Percentiles rank a stretch among this genome's conserved stretches.
Conservation (phyloP, 192 early-diverging fungal species). For the Entomortierella lignicola region DNA sequence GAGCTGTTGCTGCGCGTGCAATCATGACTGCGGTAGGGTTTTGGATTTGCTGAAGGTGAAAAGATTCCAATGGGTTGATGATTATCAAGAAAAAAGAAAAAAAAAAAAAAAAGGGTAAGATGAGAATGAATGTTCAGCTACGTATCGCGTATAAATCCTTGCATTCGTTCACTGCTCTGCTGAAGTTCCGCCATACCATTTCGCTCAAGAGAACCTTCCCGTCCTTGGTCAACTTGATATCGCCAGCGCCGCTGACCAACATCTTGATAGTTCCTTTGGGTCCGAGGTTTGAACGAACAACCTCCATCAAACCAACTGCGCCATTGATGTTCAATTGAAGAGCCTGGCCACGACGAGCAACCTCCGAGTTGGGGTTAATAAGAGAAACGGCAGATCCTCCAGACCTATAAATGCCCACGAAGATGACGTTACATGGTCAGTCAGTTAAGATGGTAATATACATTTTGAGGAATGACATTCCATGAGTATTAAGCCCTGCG, state of each 20-base stretch:
- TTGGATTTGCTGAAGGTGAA: slow-evolving; percentile 91
- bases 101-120: not conserved
- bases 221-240: slow-evolving; percentile 98
- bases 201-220: slow-evolving; percentile 98
- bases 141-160: not conserved
- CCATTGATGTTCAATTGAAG: slow-evolving; percentile 96
- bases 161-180: not conserved
- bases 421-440: not conserved
- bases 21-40: slow-evolving; percentile 99
- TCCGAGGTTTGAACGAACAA: slow-evolving; percentile 95
- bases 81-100: not conserved
- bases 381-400: slow-evolving; percentile 85
- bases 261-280: slow-evolving; percentile 99
- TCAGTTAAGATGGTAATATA: too few relatives aligned
- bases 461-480: not conserved
- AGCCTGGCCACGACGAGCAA: slow-evolving; percentile 97
- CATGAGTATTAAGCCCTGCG: not conserved
- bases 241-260: slow-evolving; percentile 96
- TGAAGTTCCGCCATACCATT: slow-evolving; percentile 78
- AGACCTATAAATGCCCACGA: slow-evolving; percentile 36
- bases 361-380: slow-evolving; percentile 99
- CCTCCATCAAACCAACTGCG: slow-evolving; percentile 95
- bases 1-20: slow-evolving; percentile 97
- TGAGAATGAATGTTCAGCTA: not conserved
- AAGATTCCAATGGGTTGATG: slow-evolving; percentile 2